Base-by-base conservation (phyloP, 176 grass and related monocot species). In the Puya raimondii region DNA sequence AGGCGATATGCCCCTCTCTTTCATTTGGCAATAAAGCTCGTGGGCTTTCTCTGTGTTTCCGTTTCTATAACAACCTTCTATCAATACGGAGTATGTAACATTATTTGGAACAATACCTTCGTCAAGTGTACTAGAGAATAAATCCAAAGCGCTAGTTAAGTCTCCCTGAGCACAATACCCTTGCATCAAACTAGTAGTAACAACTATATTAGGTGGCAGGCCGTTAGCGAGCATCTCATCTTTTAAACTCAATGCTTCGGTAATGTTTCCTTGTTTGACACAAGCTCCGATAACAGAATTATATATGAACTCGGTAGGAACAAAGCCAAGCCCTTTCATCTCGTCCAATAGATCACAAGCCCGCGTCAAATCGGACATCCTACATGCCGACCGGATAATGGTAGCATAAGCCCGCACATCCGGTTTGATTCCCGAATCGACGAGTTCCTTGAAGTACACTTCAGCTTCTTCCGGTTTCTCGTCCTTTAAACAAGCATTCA, bases 371-470 rank as follows among this genome's bases (percentile, higher is more conserved):
- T 91, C 76, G 2, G 71, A 21, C 61, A 80, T 76, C 71, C 72
- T 87, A 75, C 88, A 96, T 12, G 82, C 70, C 3, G 68, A 76
- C 16, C 47, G 17, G 47, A 91, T 66, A 23, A 25, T 12, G 10
- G 73, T 49, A 10, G 48, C 23, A 67, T 87, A 91, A 53, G 76
- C 53, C 7, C 16, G 72, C 48, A 21, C 53, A 65, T 96, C 71
- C 2, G 79, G 81, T 54, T 81, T 20, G 51, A 89, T 23, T 64
- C 84, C 76, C 0, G 27, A n/a, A 0, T 53, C 67, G 3, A 65
- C 63, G 72, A 91, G 82, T 88, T 96, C 92, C 14, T 81, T 85
- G 33, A 96, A 86, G 73, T 87, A 85, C 75, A 72, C 81, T 48
- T 91, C 67, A 0, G 80, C 83, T 13, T 83, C 72, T 29, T 65